Base-by-base conservation (phyloP, 2,329 filamentous ascomycete species). In the Trichoderma polysporum region DNA sequence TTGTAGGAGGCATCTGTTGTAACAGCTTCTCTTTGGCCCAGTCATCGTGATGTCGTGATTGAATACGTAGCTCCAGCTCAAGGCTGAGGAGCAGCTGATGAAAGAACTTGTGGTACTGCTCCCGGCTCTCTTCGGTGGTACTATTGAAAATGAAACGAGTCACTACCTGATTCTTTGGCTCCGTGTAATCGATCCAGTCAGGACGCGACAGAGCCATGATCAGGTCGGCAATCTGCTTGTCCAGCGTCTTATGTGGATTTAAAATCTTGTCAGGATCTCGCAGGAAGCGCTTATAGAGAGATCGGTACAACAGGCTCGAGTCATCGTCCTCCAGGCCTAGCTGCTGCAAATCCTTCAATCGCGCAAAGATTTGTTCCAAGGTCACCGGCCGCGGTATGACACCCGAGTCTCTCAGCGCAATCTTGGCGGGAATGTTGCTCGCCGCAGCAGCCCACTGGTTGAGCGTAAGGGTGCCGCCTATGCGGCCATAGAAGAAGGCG, bases 81-180 rank as follows among this genome's bases (percentile, higher is more conserved):
- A 91, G 82, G 69, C 89, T 90, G 49, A 93, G 83, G 3, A 93
- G 81, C n/a, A 93, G 79, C 76, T 93, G 91, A 74, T 92, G 90
- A 75, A 91, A 92, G 79, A 93, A 93, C 29, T 83, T 84, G 68
- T 85, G 84, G 71, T 90, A 90, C 68, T 84, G 83, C 19, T 81
- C 78, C 53, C 84, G 80, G 70, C 89, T 88, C 19, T 81, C 80
- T 39, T 83, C 81, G 66, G 83, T 81, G 66, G 83, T 81, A 13
- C 83, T 83, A 71, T 90, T 86, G 69, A 89, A 88, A 68, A 93
- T 90, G 77, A 90, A 92, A 63, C 88, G 87, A 3, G 91, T 91
- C 27, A 90, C 86, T 25, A 92, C 88, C 73, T 93, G 91, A 72
- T 92, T 91, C 73, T 86, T 86, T 4, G 85, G 85, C 39, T 83